Evolutionary conservation across 2,329 filamentous ascomycete species (phyloP).

Genomic region (Cryphonectria nitschkei): DNA sequence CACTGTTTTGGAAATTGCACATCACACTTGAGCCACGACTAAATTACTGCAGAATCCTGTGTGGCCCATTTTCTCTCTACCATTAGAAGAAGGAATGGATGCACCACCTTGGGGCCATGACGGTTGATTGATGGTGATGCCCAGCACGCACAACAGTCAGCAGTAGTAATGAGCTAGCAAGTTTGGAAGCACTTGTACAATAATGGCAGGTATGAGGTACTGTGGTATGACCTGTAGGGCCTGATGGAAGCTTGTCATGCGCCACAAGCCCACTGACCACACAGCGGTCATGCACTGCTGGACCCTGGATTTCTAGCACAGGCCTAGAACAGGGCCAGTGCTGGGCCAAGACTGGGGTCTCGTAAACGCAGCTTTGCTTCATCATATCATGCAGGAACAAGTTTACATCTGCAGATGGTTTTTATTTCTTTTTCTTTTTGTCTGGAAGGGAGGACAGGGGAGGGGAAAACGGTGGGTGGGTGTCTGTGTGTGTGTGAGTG

Average conservation of each 20-base stretch:
- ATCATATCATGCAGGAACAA: background rate
- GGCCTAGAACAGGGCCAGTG: background rate
- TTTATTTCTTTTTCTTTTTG: background rate
- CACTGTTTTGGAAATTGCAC: background rate
- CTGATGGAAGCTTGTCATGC: background rate
- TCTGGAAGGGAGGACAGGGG: background rate
- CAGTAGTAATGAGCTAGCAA: no score
- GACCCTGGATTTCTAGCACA: background rate
- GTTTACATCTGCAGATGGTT: background rate
- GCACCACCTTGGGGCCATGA: no score
- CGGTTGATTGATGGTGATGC: no score
- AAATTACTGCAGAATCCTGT: no score
- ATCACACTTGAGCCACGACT: no score
- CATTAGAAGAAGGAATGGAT: no score
- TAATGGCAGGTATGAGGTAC: background rate
- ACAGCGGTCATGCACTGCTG: background rate
- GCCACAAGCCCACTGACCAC: constrained; percentile 1
- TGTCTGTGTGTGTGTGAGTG: background rate
- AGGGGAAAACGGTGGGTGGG: background rate
- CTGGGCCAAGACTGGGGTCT: background rate
- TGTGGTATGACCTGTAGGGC: background rate
- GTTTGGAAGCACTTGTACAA: background rate
- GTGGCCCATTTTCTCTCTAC: no score
- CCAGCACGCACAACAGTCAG: no score
- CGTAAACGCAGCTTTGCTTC: background rate